phyloP scores from a whole-genome alignment of 1,284 basidiomycete genomes.

The Coniferiporia weirii region DNA sequence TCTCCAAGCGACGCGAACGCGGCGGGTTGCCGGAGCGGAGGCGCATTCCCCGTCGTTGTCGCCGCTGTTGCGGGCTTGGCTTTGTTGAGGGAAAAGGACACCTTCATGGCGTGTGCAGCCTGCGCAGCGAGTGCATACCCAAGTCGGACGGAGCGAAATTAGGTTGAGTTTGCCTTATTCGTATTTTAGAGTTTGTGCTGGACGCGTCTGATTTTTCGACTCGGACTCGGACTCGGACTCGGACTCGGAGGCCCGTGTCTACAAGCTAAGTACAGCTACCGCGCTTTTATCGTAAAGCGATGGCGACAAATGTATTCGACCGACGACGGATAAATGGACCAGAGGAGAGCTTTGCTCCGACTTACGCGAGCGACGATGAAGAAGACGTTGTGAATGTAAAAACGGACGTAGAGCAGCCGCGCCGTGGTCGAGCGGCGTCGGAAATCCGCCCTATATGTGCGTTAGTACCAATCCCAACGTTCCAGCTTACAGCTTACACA shows the following conservation, averaged over 20 bases:
- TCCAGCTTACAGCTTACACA: background rate
- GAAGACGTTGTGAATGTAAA: constrained; percentile 26
- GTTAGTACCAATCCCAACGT: constrained; percentile 26
- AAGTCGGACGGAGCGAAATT: background rate
- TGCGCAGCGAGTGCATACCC: too few species aligned
- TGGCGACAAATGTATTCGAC: constrained; percentile 64
- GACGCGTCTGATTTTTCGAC: background rate
- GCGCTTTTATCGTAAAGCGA: constrained; percentile 18
- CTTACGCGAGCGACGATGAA: constrained; percentile 46
- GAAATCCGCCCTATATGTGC: constrained; percentile 84
- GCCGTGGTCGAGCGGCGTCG: constrained; percentile 46
- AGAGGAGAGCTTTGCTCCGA: constrained; percentile 68
- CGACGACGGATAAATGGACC: constrained; percentile 85
- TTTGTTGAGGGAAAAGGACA: constrained; percentile 69
- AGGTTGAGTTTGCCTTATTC: background rate
- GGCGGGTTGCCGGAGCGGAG: constrained; percentile 55
- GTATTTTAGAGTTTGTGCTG: background rate
- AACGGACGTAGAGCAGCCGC: constrained; percentile 30
- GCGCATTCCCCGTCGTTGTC: constrained; percentile 44
- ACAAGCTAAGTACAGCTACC: too few species aligned
- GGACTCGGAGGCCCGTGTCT: too few species aligned
- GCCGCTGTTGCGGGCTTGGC: constrained; percentile 45
- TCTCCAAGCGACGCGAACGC: constrained; percentile 60
- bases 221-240: too few species aligned
- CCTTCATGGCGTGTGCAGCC: constrained; percentile 49